phyloP scores from a whole-genome alignment of 148 eudicot species.

The Beta vulgaris region DNA sequence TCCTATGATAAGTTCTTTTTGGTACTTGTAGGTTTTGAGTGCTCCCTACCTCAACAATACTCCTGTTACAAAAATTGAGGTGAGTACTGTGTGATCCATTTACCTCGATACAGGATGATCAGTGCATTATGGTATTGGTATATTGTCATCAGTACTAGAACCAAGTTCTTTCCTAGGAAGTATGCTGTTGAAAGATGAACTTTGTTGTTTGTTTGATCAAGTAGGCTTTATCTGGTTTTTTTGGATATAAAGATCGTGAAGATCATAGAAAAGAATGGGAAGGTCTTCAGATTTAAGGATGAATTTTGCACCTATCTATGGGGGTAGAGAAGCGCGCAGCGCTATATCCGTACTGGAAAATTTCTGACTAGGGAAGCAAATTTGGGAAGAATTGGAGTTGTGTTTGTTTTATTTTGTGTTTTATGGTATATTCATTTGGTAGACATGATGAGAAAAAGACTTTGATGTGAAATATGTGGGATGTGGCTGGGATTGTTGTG shows the following conservation, averaged over 20 bases:
- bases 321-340: neutral
- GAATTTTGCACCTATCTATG: neutral
- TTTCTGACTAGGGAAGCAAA: too few relatives aligned
- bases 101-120: neutral
- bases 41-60: slow-evolving; percentile 70
- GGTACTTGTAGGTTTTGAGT: slow-evolving; percentile 62
- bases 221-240: neutral
- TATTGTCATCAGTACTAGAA: neutral
- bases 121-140: neutral
- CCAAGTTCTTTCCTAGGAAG: neutral
- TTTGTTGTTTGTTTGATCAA: neutral
- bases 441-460: neutral
- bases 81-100: slow-evolving; percentile 21
- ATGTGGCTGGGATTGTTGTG: neutral
- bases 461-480: neutral
- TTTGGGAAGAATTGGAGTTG: too few relatives aligned
- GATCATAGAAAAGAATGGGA: neutral
- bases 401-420: too few relatives aligned
- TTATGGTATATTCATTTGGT: neutral
- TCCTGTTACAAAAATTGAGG: slow-evolving; percentile 45
- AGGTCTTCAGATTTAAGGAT: neutral
- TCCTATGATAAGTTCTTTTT: neutral
- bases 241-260: neutral
- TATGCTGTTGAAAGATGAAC: neutral
- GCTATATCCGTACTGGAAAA: too few relatives aligned